These are phyloP conservation scores for Huntiella decipiens DNA, from an alignment of 2,329 filamentous ascomycete genomes.

Conservation along the genomic window DNA sequence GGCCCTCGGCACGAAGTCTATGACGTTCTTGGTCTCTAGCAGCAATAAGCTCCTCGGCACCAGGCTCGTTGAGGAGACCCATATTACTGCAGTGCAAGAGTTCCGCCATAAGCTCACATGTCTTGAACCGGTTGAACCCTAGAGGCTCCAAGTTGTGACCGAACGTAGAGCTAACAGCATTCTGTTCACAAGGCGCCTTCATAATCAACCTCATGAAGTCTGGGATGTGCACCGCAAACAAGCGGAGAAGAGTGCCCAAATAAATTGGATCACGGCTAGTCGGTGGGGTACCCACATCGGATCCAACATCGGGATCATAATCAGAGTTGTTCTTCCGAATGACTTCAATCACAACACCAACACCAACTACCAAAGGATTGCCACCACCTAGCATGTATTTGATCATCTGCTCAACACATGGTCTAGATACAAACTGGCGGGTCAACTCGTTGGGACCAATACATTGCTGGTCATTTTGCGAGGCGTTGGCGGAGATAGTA, in stretches of 20 bases:
- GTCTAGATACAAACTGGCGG: slow-evolving; percentile 73
- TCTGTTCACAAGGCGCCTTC: slow-evolving; percentile 53
- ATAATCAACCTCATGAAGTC: slow-evolving; percentile 86
- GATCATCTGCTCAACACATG: slow-evolving; percentile 71
- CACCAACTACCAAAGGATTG: slow-evolving; percentile 85
- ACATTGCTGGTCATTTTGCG: slow-evolving; percentile 95
- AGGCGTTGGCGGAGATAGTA: slow-evolving; percentile 94
- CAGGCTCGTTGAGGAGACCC: slow-evolving; percentile 80
- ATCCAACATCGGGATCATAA: slow-evolving; percentile 82
- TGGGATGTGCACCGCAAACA: slow-evolving; percentile 80
- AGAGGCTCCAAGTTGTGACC: slow-evolving; percentile 80
- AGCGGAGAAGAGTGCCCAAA: slow-evolving; percentile 67
- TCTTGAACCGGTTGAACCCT: slow-evolving; percentile 96
- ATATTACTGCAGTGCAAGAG: slow-evolving; percentile 96
- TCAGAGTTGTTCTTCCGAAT: slow-evolving; percentile 99
- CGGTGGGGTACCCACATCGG: slow-evolving; percentile 59
- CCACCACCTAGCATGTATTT: slow-evolving; percentile 82
- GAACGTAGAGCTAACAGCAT: slow-evolving; percentile 69
- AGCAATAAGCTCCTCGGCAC: slow-evolving; percentile 71
- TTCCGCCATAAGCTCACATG: slow-evolving; percentile 96
- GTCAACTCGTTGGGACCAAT: slow-evolving; percentile 96
- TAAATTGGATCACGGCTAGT: slow-evolving; percentile 89
- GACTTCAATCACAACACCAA: slow-evolving; percentile 94
- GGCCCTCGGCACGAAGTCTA: slow-evolving; percentile 57
- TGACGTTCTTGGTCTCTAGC: slow-evolving; percentile 67